Conservation (phyloP, 2,329 filamentous ascomycete species). For the Coleophoma cylindrospora region DNA sequence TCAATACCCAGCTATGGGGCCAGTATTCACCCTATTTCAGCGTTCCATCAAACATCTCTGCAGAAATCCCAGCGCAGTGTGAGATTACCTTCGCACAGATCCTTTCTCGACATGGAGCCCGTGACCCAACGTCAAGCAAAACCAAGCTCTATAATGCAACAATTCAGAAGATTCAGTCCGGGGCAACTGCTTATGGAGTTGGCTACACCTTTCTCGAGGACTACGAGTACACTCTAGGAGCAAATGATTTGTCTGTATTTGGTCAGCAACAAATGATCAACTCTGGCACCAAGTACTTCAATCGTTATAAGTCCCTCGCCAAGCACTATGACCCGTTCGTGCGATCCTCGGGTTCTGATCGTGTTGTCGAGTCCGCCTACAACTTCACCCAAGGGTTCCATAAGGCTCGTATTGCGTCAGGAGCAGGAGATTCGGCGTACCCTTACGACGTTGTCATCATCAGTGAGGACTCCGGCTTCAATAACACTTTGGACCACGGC, state of each 20-base stretch:
- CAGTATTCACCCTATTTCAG: slow-evolving; percentile 85
- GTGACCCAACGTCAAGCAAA: slow-evolving; percentile 72
- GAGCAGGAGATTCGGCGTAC: slow-evolving; percentile 33
- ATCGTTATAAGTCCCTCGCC: slow-evolving; percentile 63
- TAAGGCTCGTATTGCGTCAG: slow-evolving; percentile 33
- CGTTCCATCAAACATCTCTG: slow-evolving; percentile 61
- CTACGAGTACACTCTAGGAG: slow-evolving; percentile 67
- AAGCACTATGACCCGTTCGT: slow-evolving; percentile 59
- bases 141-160: slow-evolving; percentile 56
- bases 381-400: slow-evolving; percentile 76
- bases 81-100: slow-evolving; percentile 74
- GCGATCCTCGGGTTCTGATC: slow-evolving; percentile 62
- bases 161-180: slow-evolving; percentile 59
- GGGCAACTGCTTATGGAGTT: slow-evolving; percentile 49
- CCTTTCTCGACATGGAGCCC: slow-evolving; percentile 78
- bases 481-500: slow-evolving; percentile 79
- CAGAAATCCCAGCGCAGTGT: slow-evolving; percentile 60
- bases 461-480: slow-evolving; percentile 58
- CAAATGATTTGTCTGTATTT: slow-evolving; percentile 63
- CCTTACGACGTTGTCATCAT: slow-evolving; percentile 59
- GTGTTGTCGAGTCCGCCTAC: slow-evolving; percentile 69
- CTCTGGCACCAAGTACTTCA: slow-evolving; percentile 72
- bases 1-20: slow-evolving; percentile 53
- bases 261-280: slow-evolving; percentile 67
- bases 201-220: slow-evolving; percentile 65